Evolutionary conservation across 768 basidiomycete genomes (phyloP).

Genomic region (Tubosaeta brunneosetosa): DNA sequence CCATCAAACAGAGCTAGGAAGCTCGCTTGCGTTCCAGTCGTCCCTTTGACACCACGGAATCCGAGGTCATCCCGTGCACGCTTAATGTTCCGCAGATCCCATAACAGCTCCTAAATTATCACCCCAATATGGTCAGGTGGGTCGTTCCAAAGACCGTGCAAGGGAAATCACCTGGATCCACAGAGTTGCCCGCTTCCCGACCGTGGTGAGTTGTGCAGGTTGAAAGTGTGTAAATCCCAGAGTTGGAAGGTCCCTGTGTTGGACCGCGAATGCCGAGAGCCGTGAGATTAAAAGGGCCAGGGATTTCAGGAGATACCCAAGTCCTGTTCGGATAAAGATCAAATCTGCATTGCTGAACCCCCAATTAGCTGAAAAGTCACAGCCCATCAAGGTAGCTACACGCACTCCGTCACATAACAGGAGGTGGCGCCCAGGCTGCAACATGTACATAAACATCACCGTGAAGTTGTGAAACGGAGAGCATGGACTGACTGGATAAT

Average conservation of each 20-base stretch:
- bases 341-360: constrained; percentile 86
- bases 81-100: constrained; percentile 92
- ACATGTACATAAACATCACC: constrained; percentile 9
- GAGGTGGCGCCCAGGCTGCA: constrained; percentile 90
- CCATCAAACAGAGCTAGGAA: constrained; percentile 94
- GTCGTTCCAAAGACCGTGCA: not conserved
- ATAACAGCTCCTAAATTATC: constrained; percentile 70
- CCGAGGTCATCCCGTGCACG: constrained; percentile 89
- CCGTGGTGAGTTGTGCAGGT: constrained; percentile 96
- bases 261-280: constrained; percentile 74
- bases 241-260: constrained; percentile 86
- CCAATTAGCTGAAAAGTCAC: constrained; percentile 8
- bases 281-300: constrained; percentile 89
- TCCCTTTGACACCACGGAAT: constrained; percentile 99
- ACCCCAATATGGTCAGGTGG: not conserved
- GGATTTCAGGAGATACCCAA: constrained; percentile 79
- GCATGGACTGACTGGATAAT: constrained; percentile 76
- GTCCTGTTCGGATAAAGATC: constrained; percentile 88
- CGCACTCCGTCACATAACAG: constrained; percentile 97
- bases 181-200: constrained; percentile 92
- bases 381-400: constrained; percentile 13
- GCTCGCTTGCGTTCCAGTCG: constrained; percentile 96
- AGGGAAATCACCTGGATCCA: constrained; percentile 77
- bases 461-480: constrained; percentile 5
- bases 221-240: constrained; percentile 99